Percentiles rank a stretch among this genome's conserved stretches.
Evolutionary conservation across 257 asterid species (phyloP).

Genomic region (Rauvolfia tetraphylla): DNA sequence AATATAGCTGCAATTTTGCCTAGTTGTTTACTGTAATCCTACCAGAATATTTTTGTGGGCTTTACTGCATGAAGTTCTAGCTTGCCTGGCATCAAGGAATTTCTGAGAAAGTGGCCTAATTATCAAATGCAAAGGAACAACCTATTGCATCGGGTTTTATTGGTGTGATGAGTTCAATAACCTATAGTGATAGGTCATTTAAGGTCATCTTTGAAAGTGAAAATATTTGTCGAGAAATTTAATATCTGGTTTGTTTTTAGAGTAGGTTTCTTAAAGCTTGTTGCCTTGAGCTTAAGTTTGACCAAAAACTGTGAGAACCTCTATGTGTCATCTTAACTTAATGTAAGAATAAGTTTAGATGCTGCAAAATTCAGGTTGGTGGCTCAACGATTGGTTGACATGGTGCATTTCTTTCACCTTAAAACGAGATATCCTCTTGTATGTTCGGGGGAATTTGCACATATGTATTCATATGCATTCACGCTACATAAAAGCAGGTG

Average conservation of each 20-base stretch:
- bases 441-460: no score
- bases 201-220: neutral
- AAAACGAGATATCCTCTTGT: neutral
- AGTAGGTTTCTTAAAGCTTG: neutral
- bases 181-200: neutral
- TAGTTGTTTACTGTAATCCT: no score
- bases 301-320: neutral
- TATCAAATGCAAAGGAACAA: no score
- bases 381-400: neutral
- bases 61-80: no score
- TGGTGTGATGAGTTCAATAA: neutral
- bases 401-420: neutral
- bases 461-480: no score
- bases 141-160: neutral
- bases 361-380: neutral
- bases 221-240: neutral
- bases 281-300: neutral
- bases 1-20: no score
- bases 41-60: no score
- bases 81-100: no score
- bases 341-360: neutral
- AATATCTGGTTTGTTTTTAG: neutral
- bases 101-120: no score
- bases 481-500: no score
- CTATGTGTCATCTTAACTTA: neutral